A percentile compares a stretch with the other conserved stretches of the same genome.
phyloP scores from a whole-genome alignment of 306 rosid genomes.

The Amphicarpaea edgeworthii region DNA sequence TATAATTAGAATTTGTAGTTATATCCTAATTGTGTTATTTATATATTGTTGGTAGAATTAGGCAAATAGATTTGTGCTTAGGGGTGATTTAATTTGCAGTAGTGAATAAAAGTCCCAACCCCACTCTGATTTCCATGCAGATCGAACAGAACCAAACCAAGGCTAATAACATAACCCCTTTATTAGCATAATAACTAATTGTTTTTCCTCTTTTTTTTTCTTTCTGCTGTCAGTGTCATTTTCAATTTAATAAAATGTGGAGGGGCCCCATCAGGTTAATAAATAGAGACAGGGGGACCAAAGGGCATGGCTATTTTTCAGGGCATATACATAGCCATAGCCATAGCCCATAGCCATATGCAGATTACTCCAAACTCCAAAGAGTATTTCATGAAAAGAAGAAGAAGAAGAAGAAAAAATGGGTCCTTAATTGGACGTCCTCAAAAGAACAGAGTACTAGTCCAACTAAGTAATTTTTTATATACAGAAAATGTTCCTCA shows the following conservation, averaged over 20 bases:
- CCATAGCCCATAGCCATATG: too few species aligned
- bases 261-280: conserved; percentile 24
- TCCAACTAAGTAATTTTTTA: too few species aligned
- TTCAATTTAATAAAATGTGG: conserved; percentile 7
- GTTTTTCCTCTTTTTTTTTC: neutral
- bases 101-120: neutral
- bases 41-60: conserved; percentile 1
- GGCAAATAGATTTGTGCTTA: neutral
- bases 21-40: neutral
- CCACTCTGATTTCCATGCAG: neutral
- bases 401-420: too few species aligned
- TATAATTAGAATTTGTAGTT: neutral
- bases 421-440: too few species aligned
- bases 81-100: neutral
- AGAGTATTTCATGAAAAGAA: too few species aligned
- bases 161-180: neutral
- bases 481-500: too few species aligned
- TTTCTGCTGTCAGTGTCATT: conserved; percentile 3
- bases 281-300: conserved; percentile 35
- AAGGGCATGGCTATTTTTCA: conserved; percentile 33
- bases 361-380: too few species aligned
- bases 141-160: too few species aligned
- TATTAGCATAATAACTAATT: neutral
- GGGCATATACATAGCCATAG: too few species aligned
- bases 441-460: too few species aligned